A percentile compares a stretch with the other conserved stretches of the same genome.
These are phyloP conservation scores for Penicillium roqueforti DNA, from an alignment of 495 filamentous ascomycete genomes.

Conservation along the genomic window DNA sequence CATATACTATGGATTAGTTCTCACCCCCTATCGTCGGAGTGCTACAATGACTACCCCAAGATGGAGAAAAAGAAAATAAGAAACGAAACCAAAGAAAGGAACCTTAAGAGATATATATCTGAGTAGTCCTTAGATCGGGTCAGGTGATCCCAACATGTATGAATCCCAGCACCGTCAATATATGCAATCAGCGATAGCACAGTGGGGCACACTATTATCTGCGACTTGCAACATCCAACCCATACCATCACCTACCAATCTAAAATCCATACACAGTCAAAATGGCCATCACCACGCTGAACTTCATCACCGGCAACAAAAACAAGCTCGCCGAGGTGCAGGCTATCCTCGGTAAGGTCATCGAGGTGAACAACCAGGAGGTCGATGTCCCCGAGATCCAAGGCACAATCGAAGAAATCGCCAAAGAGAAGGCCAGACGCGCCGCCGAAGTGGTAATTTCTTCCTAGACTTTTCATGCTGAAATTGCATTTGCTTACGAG, in stretches of 20 bases:
- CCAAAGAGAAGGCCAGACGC: slow-evolving; percentile 75
- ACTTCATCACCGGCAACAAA: slow-evolving; percentile 95
- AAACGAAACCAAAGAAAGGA: no score
- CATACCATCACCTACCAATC: no score
- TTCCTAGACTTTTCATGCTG: neutral
- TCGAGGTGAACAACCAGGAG: slow-evolving; percentile 66
- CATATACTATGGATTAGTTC: no score
- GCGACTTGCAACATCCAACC: neutral
- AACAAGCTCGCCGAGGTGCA: slow-evolving; percentile 89
- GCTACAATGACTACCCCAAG: no score
- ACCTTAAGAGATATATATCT: no score
- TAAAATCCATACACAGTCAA: no score
- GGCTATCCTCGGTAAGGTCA: slow-evolving; percentile 72
- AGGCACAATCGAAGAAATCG: slow-evolving; percentile 87
- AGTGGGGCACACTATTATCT: neutral
- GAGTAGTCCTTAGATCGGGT: no score
- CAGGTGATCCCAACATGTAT: no score
- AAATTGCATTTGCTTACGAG: slow-evolving; percentile 10
- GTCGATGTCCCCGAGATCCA: slow-evolving; percentile 87
- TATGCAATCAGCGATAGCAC: neutral
- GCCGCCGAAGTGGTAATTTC: slow-evolving; percentile 49
- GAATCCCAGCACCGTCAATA: neutral
- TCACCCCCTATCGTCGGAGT: no score
- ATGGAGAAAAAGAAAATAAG: no score
- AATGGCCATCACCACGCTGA: slow-evolving; percentile 47